Evolutionary conservation across 176 grass and related monocot species (phyloP).

Genomic region (Oryza glumipatula): DNA sequence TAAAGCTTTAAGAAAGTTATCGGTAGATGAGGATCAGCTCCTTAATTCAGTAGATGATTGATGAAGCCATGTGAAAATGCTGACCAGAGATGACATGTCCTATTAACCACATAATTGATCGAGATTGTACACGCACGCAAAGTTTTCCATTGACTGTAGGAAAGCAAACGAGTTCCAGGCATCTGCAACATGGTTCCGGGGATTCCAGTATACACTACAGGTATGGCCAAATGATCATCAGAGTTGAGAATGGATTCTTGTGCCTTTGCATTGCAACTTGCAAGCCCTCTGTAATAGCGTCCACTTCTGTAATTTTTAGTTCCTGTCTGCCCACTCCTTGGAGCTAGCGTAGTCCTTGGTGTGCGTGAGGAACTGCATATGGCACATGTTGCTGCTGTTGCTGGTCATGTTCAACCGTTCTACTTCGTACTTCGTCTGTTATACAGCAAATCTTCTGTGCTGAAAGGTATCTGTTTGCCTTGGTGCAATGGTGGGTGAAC

Average conservation of each 20-base stretch:
- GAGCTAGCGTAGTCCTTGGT: neutral
- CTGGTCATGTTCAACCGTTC: neutral
- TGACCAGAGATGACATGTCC: neutral
- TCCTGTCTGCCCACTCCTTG: neutral
- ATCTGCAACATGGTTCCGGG: neutral
- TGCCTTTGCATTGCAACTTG: neutral
- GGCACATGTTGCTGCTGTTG: neutral
- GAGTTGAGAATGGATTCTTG: neutral
- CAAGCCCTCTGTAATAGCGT: neutral
- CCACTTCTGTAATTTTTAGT: neutral
- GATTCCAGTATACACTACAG: conserved; percentile 15
- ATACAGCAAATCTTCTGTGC: neutral
- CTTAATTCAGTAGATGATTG: conserved; percentile 43
- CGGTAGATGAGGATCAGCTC: conserved; percentile 68
- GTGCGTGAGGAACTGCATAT: neutral
- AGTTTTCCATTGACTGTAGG: conserved; percentile 7
- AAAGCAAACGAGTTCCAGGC: neutral
- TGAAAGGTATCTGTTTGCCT: neutral
- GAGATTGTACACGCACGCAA: neutral
- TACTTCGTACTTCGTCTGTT: neutral
- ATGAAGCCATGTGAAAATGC: conserved; percentile 33
- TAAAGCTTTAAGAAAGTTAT: conserved; percentile 65
- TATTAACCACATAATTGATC: neutral
- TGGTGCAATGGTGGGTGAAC: neutral
- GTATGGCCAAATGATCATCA: conserved; percentile 20